These are phyloP conservation scores for Eucalyptus sideroxylon DNA, from an alignment of 345 rosid species.

Conservation along the genomic window DNA sequence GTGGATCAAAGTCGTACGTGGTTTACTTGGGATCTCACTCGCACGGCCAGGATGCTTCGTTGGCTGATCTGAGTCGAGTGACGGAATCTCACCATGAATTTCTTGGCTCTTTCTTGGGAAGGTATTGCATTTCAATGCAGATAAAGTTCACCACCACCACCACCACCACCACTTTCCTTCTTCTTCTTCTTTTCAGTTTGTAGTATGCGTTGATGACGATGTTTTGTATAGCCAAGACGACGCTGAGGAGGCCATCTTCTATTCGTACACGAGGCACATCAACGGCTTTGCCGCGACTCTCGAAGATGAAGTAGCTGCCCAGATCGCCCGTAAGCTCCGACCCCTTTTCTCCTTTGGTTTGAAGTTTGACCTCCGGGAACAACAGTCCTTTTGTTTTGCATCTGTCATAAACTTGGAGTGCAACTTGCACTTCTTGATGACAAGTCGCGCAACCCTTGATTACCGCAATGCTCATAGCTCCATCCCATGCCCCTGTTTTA, in stretches of 20 bases:
- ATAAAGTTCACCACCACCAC: not conserved
- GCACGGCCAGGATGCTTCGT: constrained; percentile 22
- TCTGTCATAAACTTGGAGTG: not conserved
- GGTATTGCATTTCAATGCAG: constrained; percentile 9
- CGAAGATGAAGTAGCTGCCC: constrained; percentile 38
- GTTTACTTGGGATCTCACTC: constrained; percentile 77
- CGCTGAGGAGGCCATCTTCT: constrained; percentile 46
- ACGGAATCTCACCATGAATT: constrained; percentile 45
- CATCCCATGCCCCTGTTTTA: not conserved
- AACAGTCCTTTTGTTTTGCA: not conserved
- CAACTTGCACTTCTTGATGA: not conserved
- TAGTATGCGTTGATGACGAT: not conserved
- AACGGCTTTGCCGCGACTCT: constrained; percentile 82
- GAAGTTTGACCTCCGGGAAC: not conserved
- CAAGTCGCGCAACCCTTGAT: not conserved
- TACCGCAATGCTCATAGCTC: not conserved
- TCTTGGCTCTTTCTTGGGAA: constrained; percentile 58
- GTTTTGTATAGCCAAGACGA: constrained; percentile 19
- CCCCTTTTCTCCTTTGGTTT: not conserved
- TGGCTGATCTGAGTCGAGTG: constrained; percentile 21
- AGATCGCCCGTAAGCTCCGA: constrained; percentile 32
- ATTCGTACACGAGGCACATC: constrained; percentile 68
- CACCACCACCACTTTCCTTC: too few relatives aligned
- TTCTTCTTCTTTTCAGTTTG: not conserved
- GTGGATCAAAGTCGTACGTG: constrained; percentile 25